Evolutionary conservation across 2,329 filamentous ascomycete genomes (phyloP), one percentile per base, ranked within the genome.

Genomic region (Claviceps sp.): DNA sequence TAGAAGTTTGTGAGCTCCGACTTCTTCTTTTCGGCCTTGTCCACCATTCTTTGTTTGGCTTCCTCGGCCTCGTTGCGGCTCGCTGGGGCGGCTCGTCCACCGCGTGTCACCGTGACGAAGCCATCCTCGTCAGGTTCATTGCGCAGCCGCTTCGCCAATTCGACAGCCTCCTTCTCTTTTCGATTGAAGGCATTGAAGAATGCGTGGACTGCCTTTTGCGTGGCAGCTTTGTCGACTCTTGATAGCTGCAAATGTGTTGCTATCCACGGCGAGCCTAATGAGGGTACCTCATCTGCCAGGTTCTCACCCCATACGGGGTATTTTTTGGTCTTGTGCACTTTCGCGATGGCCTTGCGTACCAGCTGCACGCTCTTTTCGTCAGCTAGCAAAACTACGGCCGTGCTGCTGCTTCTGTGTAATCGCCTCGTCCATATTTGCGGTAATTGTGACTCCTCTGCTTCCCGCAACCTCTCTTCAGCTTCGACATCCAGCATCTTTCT

Each of bases 61-160:
- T 80, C 79, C 61, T 82, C 78, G 42, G 82, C 80, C 61, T 86
- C 89, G 59, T 84, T 84, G 56, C 82, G 76, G 51, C 83, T 78
- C 1, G 87, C 89, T 1, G 87, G 82, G n/a, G 84, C 85, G 6
- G 76, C 76, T 53, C 84, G 74, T 41, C 87, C 86, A 26, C 89
- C 89, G 51, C 87, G 78, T 1, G 84, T 86, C 24, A 98, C 93
- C 3, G 90, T 97, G 48, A 97, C 78, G 65, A 98, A 98, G 2
- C 93, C 93, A 66, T 98, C 93, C 62, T 89, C 90, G 66, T 98
- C 93, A 0, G 91, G 89, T 61, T 89, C 83, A 59, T 85, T 84
- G 55, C 87, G 81, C 55, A 84, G 72, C 52, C 78, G 72, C 69
- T 80, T 82, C 64, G 70, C 85, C 63, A 73, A 76, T 70, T 72